Evolutionary conservation across 768 basidiomycete species (phyloP), one percentile per base, ranked within the genome.

Genomic region (Lactifluus subvellereus): DNA sequence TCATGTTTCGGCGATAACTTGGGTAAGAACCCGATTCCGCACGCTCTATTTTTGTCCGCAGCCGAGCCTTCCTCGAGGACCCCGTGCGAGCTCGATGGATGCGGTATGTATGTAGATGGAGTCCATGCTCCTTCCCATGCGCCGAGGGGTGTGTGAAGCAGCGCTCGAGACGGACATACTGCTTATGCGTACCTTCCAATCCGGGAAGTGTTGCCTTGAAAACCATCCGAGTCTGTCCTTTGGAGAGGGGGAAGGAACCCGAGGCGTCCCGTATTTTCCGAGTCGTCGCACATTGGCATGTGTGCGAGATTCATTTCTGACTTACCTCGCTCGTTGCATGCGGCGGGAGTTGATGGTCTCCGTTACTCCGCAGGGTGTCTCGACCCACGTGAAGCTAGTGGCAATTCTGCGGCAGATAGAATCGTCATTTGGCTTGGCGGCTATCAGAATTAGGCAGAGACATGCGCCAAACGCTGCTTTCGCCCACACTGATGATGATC

Each of bases 111-210:
- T 48, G 56, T 51, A 42, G 37, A 53, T 37, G 27, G 50, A 47
- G 37, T 47, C 43, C 53, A 49, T 52, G 57, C 57, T 63, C 62
- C 62, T 64, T 59, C 53, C 62, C 58, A 56, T 54, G 56, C 45
- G 13, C 43, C 10, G 47, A 35, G 57, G 53, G 52, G 22, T 40
- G 52, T 52, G 56, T 47, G 42, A 62, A 62, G 54, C 48, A 49
- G 27, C 30, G 11, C 30, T 50, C 48, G 30, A 35, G n/a, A 57
- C 4, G 11, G 38, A 20, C 53, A 48, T 45, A 30, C 45, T 5
- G 47, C 47, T 49, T 61, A 54, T 61, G 45, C 48, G 38, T 45
- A 16, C 38, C 38, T 43, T 40, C 61, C 54, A 51, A 54, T 54
- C 60, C 18, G 32, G 60, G 37, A 55, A 55, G 43, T 48, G 51